Evolutionary conservation across 352 stramenopile genomes (phyloP), one percentile per base, ranked within the genome.

Genomic region (Pythium utonaiense): DNA sequence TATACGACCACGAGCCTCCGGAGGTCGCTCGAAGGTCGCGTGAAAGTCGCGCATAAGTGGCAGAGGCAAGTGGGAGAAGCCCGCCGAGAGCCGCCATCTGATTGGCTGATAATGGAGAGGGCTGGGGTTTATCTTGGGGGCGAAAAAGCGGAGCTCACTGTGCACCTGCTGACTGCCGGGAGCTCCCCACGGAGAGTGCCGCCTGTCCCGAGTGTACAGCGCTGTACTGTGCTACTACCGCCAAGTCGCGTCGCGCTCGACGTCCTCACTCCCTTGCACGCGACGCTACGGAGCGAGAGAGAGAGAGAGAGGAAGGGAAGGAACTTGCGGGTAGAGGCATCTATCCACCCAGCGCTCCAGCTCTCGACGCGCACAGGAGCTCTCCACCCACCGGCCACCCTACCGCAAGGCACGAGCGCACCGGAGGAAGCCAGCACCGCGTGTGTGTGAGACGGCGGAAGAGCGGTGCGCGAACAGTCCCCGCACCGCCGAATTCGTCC

Each of bases 1-100:
- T 47, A 47, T 47, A 47, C 6, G 40, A 3, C 40, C 40, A 47
- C 6, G 3, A 8, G 36, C 36, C 13, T 21, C 36, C 1, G 2
- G 3, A 34, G 40, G 59, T 66, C 27, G 59, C 34, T 17, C 40
- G 60, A 61, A 53, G 52, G 60, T 67, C 27, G 45, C 45, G 24
- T 27, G 60, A 67, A 67, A 45, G 66, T 73, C 50, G 66, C 54
- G 24, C 66, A 65, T 73, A 68, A 73, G 66, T 61, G 51, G 40
- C 57, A 73, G 62, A 73, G 62, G 67, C 50, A 6, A 52, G 58
- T 54, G 53, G 45, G 57, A 56, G 45, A 57, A 41, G 34, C 47
- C 10, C 17, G 21, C 10, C 24, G 31, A 22, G 7, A 24, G 0
- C 0, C 24, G n/a, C 2, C 16, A 3, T 61, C 3, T 48, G 53